phyloP scores from a whole-genome alignment of 805 yeast species.

The Hemisphaericaspora nanyangensis region DNA sequence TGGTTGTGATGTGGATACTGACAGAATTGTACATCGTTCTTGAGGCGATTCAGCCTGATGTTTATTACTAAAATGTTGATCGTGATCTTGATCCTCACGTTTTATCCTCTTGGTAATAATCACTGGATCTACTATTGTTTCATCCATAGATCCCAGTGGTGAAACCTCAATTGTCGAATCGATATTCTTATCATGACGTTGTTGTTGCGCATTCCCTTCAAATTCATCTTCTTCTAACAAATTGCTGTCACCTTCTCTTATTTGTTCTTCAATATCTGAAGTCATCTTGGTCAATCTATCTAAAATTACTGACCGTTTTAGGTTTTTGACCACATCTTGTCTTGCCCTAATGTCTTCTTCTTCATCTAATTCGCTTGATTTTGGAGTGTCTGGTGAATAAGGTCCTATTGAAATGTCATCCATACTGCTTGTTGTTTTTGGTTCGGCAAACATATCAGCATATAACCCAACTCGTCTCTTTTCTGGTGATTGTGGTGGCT shows the following conservation, averaged over 20 bases:
- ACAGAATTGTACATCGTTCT: neutral
- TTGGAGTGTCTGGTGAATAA: slow-evolving; percentile 36
- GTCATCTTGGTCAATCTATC: slow-evolving; percentile 39
- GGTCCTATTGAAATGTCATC: slow-evolving; percentile 34
- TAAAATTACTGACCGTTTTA: slow-evolving; percentile 35
- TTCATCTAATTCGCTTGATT: slow-evolving; percentile 3
- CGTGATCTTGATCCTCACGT: neutral
- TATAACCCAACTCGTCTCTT: no score
- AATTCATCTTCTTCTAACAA: slow-evolving; percentile 5
- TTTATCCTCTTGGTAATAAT: neutral
- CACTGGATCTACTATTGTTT: neutral
- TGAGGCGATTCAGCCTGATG: neutral
- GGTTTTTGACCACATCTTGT: slow-evolving; percentile 6
- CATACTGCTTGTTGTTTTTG: slow-evolving; percentile 2
- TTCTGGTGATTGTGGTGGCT: neutral
- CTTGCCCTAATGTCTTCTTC: slow-evolving; percentile 1
- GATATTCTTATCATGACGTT: slow-evolving; percentile 12
- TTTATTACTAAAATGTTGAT: neutral
- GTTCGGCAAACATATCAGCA: slow-evolving; percentile 1
- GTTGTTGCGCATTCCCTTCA: slow-evolving; percentile 14
- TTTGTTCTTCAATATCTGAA: slow-evolving; percentile 31
- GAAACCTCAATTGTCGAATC: neutral
- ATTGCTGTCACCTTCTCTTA: slow-evolving; percentile 16
- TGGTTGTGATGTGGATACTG: neutral
- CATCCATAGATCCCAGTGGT: neutral